These are phyloP conservation scores for bread wheat (Triticum aestivum) DNA, from an alignment of 176 grass and related monocot species.

Conservation along the genomic window IWGSC_CS_RefSeq_v2.1 NC_057804.1:385997091-385997590, in stretches of 20 bases:
- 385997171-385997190: neutral
- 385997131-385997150: constrained; percentile 15
- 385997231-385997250: neutral
- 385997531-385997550: constrained; percentile 58
- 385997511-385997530: constrained; percentile 48
- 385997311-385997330: neutral
- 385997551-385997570: constrained; percentile 50
- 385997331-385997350: constrained; percentile 1
- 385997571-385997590: constrained; percentile 64
- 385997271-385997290: neutral
- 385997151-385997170: neutral
- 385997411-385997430: constrained; percentile 64
- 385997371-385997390: constrained; percentile 20
- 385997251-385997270: neutral
- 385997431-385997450: constrained; percentile 65
- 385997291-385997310: neutral
- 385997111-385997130: neutral
- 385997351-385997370: constrained; percentile 15
- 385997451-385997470: constrained; percentile 56
- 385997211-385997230: neutral
- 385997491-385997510: constrained; percentile 55
- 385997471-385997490: constrained; percentile 65
- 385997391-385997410: constrained; percentile 63
- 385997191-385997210: constrained; percentile 1
- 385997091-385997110: neutral